Percentiles rank a stretch among this genome's conserved stretches.
phyloP scores from a whole-genome alignment of 768 basidiomycete genomes.

The Coprinopsis marcescibilis region DNA sequence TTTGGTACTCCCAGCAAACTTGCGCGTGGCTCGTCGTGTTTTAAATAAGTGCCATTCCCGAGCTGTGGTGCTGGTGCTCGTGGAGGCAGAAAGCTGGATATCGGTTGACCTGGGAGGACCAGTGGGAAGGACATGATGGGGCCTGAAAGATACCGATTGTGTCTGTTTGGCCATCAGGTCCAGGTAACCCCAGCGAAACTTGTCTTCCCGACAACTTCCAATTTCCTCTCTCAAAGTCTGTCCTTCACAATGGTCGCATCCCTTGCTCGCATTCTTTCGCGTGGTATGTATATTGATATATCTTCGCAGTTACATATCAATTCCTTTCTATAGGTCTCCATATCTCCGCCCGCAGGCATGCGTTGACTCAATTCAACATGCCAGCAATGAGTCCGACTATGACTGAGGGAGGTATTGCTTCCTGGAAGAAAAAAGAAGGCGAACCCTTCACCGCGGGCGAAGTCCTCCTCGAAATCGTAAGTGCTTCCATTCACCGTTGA shows the following conservation, averaged over 20 bases:
- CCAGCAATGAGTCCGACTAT: slow-evolving; percentile 99
- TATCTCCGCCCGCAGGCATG: slow-evolving; percentile 70
- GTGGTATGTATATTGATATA: slow-evolving; percentile 48
- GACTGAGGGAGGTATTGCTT: slow-evolving; percentile 97
- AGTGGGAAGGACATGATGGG: slow-evolving; percentile 13
- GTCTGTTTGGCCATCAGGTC: slow-evolving; percentile 26
- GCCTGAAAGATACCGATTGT: slow-evolving; percentile 25
- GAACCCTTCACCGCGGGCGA: slow-evolving; percentile 86
- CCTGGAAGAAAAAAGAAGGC: slow-evolving; percentile 97
- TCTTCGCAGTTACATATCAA: not conserved
- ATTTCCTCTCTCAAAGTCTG: slow-evolving; percentile 17
- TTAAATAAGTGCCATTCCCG: slow-evolving; percentile 62
- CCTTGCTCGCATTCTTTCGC: slow-evolving; percentile 58
- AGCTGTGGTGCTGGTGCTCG: slow-evolving; percentile 48
- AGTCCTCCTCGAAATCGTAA: slow-evolving; percentile 91
- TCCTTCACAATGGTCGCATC: slow-evolving; percentile 50
- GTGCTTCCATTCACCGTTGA: slow-evolving; percentile 21
- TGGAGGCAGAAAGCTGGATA: slow-evolving; percentile 48
- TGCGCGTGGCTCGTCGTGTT: slow-evolving; percentile 60
- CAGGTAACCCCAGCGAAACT: slow-evolving; percentile 18
- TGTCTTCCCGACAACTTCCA: slow-evolving; percentile 10
- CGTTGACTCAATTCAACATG: slow-evolving; percentile 87
- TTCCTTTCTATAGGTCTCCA: slow-evolving; percentile 58
- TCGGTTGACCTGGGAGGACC: slow-evolving; percentile 76
- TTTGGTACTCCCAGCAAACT: slow-evolving; percentile 63